A percentile compares a stretch with the other conserved stretches of the same genome.
Evolutionary conservation across 1,284 basidiomycete species (phyloP).

Genomic region (Trichosporon coremiiforme): DNA sequence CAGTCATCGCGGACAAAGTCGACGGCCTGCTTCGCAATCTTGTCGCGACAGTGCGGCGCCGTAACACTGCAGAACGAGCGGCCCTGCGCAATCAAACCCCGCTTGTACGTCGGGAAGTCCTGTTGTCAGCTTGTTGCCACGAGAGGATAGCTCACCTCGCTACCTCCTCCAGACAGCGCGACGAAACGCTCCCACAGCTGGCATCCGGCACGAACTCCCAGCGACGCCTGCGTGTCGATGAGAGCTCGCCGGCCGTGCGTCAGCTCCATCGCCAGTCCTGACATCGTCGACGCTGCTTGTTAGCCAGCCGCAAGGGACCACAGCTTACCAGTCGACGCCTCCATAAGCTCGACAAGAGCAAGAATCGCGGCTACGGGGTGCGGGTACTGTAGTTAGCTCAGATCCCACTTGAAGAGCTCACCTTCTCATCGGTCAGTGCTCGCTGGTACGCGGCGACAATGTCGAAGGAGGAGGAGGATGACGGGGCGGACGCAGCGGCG

Average conservation of each 20-base stretch:
- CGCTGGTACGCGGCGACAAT: constrained; percentile 50
- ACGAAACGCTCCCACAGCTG: constrained; percentile 56
- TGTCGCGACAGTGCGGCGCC: constrained; percentile 81
- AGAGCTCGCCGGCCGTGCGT: constrained; percentile 46
- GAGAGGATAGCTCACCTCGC: constrained; percentile 41
- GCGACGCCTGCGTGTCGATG: constrained; percentile 48
- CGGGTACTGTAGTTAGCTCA: constrained; percentile 38
- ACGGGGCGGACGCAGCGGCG: neutral
- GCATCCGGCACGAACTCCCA: constrained; percentile 56
- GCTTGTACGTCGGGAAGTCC: constrained; percentile 54
- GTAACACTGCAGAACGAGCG: constrained; percentile 53
- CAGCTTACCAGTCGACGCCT: constrained; percentile 51
- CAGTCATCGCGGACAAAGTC: constrained; percentile 94
- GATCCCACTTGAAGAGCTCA: constrained; percentile 28
- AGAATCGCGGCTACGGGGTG: constrained; percentile 58
- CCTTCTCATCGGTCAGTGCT: constrained; percentile 51
- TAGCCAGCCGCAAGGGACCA: neutral
- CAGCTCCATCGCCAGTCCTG: constrained; percentile 51
- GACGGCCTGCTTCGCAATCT: constrained; percentile 85
- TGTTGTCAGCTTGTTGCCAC: constrained; percentile 25
- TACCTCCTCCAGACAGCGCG: constrained; percentile 39
- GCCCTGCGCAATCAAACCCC: constrained; percentile 51
- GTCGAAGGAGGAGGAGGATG: constrained; percentile 40
- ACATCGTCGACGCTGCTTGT: constrained; percentile 49
- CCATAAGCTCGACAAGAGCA: constrained; percentile 55